Evolutionary conservation across 2,329 filamentous ascomycete genomes (phyloP), one percentile per base, ranked within the genome.

Genomic region (Boeremia exigua): DNA sequence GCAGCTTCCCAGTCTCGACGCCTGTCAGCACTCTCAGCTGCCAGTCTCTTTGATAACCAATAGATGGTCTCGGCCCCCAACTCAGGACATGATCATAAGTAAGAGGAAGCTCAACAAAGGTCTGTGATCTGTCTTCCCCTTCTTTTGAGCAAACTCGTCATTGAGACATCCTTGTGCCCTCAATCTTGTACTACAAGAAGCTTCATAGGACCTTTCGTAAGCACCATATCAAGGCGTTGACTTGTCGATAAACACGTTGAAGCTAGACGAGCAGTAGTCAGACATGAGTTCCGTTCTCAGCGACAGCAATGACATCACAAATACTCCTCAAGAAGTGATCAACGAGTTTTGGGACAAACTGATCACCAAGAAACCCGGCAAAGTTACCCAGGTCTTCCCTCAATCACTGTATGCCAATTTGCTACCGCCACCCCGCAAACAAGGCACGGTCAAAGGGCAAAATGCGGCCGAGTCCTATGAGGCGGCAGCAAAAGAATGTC

Each of bases 271-370:
- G 15, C 8, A 40, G 46, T 25, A 5, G 19, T 23, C 19, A 23
- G 64, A 6, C 29, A 70, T 69, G 66, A 55, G 30, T 34, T 59
- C 57, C 6, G 59, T 66, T 23, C 49, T 56, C 15, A 60, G 61
- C 33, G 63, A 67, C 9, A 54, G 37, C 30, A 49, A 55, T 5
- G 28, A 40, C 12, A 43, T 52, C 11, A 45, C 32, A 43, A 59
- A 56, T 32, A 60, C 53, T 23, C 87, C 87, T 0, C 90, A 92
- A 69, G 80, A 86, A 47, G 80, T 79, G 10, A 82, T 92, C 46
- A 85, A 90, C 59, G 84, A 88, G 50, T 92, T 92, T 67, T 92
- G 89, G 90, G 75, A 81, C 38, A 86, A 84, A 53, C 86, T 87
- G 61, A 84, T 83, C 71, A 86, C 86, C 48, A 89, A 87, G 66